Evolutionary conservation across 345 rosid species (phyloP), one percentile per base, ranked within the genome.

Genomic region (Bretschneidera sinensis): DNA sequence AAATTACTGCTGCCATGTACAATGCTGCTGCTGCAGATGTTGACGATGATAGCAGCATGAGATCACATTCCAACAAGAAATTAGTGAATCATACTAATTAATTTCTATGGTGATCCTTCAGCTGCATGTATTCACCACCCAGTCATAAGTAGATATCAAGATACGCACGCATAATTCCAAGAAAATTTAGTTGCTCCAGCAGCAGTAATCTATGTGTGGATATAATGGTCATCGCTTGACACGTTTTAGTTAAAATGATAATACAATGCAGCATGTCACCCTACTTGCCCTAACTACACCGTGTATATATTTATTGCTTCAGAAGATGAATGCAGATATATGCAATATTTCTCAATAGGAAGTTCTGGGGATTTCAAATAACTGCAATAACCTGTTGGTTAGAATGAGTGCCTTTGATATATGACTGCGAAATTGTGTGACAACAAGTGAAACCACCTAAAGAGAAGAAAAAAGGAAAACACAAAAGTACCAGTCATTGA

Each of bases 371-470:
- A 39, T 16, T 49, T 70, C 60, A 61, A 39, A 55, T 23, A 70
- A 47, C 22, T 47, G 71, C 8, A 51, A 51, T 69, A 43, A 86
- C 97, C 99, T 94, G 90, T 85, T 84, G 55, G 96, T 87, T 59
- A 90, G 72, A 71, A 74, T 75, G 51, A 94, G 96, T 0, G 92
- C 86, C 78, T 94, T 94, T 0, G 99, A 90, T 50, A 86, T 56
- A 70, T 80, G 69, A 74, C 95, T 75, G 50, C 97, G 85, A 58
- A 87, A 88, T 54, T 83, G 95, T 33, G 92, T 86, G 64, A 77
- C 94, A 68, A 87, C 85, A 64, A 90, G 82, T 13, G 96, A 92
- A 77, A 87, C 90, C 63, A 92, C 85, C 98, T 89, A 70, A 24
- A 25, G 14, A 15, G 18, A 23, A 66, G 47, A 28, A 48, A 51